Evolutionary conservation across 2,329 filamentous ascomycete genomes (phyloP).

Genomic region (Trichoderma polysporum): DNA sequence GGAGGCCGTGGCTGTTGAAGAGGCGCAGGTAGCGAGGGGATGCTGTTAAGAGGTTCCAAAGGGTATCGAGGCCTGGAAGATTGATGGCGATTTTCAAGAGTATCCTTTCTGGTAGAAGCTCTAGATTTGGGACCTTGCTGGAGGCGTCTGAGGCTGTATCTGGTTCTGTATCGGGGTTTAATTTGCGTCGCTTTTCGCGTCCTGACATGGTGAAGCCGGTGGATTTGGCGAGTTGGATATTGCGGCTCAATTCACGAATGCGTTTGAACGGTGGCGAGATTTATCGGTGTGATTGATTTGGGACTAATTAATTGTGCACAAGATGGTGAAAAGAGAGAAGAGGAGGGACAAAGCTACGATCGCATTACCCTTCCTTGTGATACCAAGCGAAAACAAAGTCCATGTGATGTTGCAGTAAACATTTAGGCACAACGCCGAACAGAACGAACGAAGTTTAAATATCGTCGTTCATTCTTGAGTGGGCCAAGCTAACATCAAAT

Average conservation of each 20-base stretch:
- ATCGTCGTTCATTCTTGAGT: neutral
- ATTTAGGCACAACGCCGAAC: neutral
- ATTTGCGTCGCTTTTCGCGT: neutral
- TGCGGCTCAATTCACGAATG: no score
- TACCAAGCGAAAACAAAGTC: no score
- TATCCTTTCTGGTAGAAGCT: neutral
- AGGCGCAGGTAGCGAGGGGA: neutral
- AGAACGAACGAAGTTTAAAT: neutral
- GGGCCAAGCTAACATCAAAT: neutral
- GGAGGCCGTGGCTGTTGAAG: neutral
- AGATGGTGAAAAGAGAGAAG: no score
- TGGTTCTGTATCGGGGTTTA: neutral
- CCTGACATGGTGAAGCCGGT: neutral
- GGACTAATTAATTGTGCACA: no score
- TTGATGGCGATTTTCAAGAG: neutral
- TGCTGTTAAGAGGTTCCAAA: conserved; percentile 7
- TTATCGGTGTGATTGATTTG: no score
- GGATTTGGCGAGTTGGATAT: no score
- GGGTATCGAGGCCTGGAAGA: conserved; percentile 4
- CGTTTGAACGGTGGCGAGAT: no score
- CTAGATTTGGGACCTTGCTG: neutral
- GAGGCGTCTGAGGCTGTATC: neutral
- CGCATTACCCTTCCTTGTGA: no score
- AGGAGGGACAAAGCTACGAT: no score
- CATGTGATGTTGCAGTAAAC: neutral